A percentile compares a stretch with the other conserved stretches of the same genome.
Evolutionary conservation across 2,329 filamentous ascomycete genomes (phyloP).

Genomic region (Eutypa lata): DNA sequence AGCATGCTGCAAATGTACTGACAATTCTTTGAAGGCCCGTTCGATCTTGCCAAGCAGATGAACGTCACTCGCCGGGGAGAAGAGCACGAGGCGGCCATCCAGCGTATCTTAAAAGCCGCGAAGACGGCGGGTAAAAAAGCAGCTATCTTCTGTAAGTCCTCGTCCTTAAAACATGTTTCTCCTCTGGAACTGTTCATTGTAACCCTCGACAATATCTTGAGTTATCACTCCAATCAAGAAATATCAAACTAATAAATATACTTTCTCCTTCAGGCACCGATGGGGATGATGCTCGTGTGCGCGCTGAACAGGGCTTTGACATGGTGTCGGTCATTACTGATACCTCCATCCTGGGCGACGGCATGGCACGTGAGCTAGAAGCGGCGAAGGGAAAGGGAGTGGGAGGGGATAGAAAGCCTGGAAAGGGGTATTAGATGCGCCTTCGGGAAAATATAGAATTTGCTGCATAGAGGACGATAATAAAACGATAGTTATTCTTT

Average conservation of each 20-base stretch:
- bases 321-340: conserved; percentile 38
- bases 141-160: conserved; percentile 37
- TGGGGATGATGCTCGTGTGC: conserved; percentile 30
- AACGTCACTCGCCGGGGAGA: conserved; percentile 30
- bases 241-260: no score
- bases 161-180: background rate
- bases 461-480: no score
- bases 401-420: no score
- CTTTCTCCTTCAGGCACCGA: conserved; percentile 21
- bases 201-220: no score
- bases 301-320: conserved; percentile 35
- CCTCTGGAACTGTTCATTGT: no score
- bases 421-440: no score
- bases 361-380: no score
- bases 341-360: conserved; percentile 7
- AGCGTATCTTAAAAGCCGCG: conserved; percentile 30
- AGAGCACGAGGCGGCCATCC: conserved; percentile 37
- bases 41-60: conserved; percentile 34
- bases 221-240: no score
- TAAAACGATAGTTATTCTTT: no score
- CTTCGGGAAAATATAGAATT: no score
- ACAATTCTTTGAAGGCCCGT: conserved; percentile 11
- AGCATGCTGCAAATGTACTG: no score
- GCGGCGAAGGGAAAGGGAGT: no score
- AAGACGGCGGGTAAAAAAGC: conserved; percentile 34